Conservation (phyloP, 352 stramenopile genomes). For the Phytophthora sansomeana region DNA sequence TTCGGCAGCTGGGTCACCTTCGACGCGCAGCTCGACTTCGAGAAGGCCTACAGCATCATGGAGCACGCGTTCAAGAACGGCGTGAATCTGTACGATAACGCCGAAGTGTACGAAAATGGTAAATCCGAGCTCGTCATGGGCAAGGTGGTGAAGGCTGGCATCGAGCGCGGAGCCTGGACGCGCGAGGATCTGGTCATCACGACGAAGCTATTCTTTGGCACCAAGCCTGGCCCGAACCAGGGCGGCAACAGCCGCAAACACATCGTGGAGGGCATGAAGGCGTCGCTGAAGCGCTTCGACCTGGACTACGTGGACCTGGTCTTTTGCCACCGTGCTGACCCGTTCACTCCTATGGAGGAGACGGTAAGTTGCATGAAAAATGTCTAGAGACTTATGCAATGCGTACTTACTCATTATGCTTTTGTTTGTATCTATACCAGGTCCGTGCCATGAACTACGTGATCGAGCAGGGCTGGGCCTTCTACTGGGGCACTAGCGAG, state of each 20-base stretch:
- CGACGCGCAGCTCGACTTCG: slow-evolving; percentile 55
- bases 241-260: slow-evolving; percentile 59
- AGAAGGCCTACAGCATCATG: slow-evolving; percentile 71
- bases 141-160: slow-evolving; percentile 57
- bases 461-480: slow-evolving; percentile 48
- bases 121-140: slow-evolving; percentile 65
- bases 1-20: slow-evolving; percentile 67
- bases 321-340: slow-evolving; percentile 76
- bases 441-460: slow-evolving; percentile 70
- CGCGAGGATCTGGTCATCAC: slow-evolving; percentile 73
- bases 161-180: slow-evolving; percentile 51
- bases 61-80: slow-evolving; percentile 67
- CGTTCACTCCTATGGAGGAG: slow-evolving; percentile 72
- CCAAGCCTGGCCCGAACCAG: slow-evolving; percentile 44
- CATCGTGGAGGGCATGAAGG: slow-evolving; percentile 69
- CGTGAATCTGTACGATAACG: slow-evolving; percentile 79
- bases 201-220: slow-evolving; percentile 76
- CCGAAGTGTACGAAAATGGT: slow-evolving; percentile 59
- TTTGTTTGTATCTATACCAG: background rate
- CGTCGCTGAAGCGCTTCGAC: slow-evolving; percentile 63
- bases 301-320: slow-evolving; percentile 73
- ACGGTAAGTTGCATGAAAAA: slow-evolving; percentile 39
- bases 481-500: slow-evolving; percentile 81
- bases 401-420: background rate
- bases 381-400: slow-evolving; percentile 10